A percentile compares a stretch with the other conserved stretches of the same genome.
These are phyloP conservation scores for Rosa lucieae DNA, from an alignment of 306 rosid genomes.

Conservation along the genomic window DNA sequence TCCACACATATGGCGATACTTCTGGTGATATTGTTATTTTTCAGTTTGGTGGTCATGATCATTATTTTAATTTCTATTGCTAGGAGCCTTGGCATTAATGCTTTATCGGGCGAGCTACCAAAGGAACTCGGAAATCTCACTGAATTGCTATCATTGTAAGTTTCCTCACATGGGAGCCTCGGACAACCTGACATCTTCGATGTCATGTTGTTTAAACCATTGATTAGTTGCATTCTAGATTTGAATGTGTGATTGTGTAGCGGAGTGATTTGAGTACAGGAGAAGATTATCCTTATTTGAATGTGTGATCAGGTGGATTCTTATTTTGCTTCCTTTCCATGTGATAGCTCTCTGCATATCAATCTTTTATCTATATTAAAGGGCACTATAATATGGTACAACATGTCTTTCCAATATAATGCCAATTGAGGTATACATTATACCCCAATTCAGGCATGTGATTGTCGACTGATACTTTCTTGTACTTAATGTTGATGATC, in stretches of 20 bases:
- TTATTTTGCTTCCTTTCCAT: neutral
- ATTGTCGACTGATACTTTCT: neutral
- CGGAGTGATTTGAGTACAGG: too few species aligned
- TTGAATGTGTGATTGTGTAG: neutral
- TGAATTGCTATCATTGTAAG: slow-evolving; percentile 46
- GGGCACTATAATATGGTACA: neutral
- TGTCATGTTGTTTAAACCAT: neutral
- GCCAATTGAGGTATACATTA: too few species aligned
- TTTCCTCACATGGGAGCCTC: neutral
- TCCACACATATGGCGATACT: neutral
- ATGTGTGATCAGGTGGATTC: neutral
- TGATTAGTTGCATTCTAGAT: neutral
- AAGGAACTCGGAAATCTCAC: slow-evolving; percentile 67
- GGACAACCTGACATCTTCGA: neutral
- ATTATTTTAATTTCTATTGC: neutral
- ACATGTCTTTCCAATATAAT: neutral
- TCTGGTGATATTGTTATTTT: neutral
- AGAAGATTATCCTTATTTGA: neutral
- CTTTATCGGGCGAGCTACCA: slow-evolving; percentile 73
- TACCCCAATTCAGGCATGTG: neutral
- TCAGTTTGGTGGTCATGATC: slow-evolving; percentile 1
- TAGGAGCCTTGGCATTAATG: slow-evolving; percentile 62
- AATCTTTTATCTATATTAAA: neutral
- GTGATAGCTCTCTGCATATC: neutral
- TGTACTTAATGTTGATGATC: neutral